Evolutionary conservation across 345 rosid species (phyloP).

Genomic region (Syzygium aqueum): DNA sequence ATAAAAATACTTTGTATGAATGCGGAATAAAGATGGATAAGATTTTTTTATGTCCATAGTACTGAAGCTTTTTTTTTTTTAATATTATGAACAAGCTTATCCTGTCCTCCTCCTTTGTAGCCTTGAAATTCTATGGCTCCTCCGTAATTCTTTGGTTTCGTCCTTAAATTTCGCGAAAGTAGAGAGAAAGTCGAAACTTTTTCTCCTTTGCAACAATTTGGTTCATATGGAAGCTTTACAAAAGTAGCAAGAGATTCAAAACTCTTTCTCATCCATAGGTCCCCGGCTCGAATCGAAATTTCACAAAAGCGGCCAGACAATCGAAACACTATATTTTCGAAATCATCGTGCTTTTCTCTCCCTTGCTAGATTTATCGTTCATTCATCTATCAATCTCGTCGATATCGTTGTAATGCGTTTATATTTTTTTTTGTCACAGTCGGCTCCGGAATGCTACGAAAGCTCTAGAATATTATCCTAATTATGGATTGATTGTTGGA

Average conservation of each 20-base stretch:
- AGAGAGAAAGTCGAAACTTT: neutral
- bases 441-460: fast-evolving
- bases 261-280: too few species aligned
- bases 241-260: neutral
- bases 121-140: neutral
- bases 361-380: neutral
- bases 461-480: neutral
- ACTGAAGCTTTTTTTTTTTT: neutral
- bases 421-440: neutral
- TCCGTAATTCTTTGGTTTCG: neutral
- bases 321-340: neutral
- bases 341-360: neutral
- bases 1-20: neutral
- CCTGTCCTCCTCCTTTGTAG: neutral
- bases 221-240: neutral
- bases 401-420: neutral
- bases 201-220: neutral
- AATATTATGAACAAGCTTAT: neutral
- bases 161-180: neutral
- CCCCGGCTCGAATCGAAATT: neutral
- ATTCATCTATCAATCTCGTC: neutral
- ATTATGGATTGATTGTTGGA: neutral
- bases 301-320: neutral
- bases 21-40: fast-evolving
- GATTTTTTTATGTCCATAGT: neutral